A percentile compares a stretch with the other conserved stretches of the same genome.
phyloP scores from a whole-genome alignment of 1,284 basidiomycete species.

The Melanopsichium pennsylvanicum region DNA sequence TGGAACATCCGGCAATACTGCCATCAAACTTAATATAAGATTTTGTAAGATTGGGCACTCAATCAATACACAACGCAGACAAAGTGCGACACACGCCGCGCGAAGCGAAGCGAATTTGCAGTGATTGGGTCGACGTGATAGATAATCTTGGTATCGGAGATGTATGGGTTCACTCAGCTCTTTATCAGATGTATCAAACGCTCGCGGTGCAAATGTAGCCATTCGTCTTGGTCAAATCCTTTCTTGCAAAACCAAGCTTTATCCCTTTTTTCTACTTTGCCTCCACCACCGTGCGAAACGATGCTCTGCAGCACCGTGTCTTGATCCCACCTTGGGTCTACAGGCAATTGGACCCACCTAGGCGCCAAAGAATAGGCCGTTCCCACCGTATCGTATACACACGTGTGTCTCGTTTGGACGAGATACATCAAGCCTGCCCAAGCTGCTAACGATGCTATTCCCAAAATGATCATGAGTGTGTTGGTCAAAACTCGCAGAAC shows the following conservation, averaged over 20 bases:
- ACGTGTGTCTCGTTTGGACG: slow-evolving; percentile 2
- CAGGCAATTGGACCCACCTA: slow-evolving; percentile 7
- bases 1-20: too few relatives aligned
- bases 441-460: slow-evolving; percentile 86
- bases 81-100: too few relatives aligned
- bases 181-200: slow-evolving; percentile 16
- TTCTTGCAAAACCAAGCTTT: slow-evolving; percentile 69
- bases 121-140: too few relatives aligned
- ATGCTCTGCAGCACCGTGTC: slow-evolving; percentile 1
- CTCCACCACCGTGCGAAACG: background rate
- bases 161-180: too few relatives aligned
- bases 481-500: slow-evolving; percentile 70
- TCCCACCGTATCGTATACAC: slow-evolving; percentile 28
- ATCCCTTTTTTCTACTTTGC: slow-evolving; percentile 83
- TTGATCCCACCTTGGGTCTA: slow-evolving; percentile 8
- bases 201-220: slow-evolving; percentile 13
- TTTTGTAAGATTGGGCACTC: too few relatives aligned
- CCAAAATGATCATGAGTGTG: slow-evolving; percentile 76
- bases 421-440: slow-evolving; percentile 16
- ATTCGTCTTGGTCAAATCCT: slow-evolving; percentile 65
- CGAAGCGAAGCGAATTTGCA: too few relatives aligned
- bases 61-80: too few relatives aligned
- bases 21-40: too few relatives aligned
- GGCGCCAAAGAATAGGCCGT: slow-evolving; percentile 28
- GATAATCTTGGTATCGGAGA: too few relatives aligned